These are phyloP conservation scores for Epichloe sibirici DNA, from an alignment of 2,329 filamentous ascomycete species.

Conservation along the genomic window DNA sequence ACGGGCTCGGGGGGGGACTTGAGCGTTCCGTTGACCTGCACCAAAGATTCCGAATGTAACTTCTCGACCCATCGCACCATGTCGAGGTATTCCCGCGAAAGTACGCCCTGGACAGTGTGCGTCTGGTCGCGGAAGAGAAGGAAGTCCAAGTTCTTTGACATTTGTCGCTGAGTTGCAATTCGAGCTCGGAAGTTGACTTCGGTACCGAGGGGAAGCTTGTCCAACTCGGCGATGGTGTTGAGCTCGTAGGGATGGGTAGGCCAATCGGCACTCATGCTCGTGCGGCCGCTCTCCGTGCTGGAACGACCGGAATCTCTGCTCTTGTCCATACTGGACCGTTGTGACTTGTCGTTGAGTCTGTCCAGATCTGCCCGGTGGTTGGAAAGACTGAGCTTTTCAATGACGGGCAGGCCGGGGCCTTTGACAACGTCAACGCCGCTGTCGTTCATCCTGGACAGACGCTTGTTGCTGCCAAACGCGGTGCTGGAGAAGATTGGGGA, in stretches of 20 bases:
- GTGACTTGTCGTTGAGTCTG: conserved; percentile 7
- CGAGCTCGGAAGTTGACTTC: conserved; percentile 30
- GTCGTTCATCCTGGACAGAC: conserved; percentile 19
- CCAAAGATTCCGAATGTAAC: conserved; percentile 63
- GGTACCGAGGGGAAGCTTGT: conserved; percentile 23
- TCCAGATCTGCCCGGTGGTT: conserved; percentile 10
- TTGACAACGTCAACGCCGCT: conserved; percentile 19
- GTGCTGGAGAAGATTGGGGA: conserved; percentile 1
- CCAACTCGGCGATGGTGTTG: conserved; percentile 26
- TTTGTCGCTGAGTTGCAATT: conserved; percentile 54
- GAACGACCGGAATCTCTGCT: conserved; percentile 13
- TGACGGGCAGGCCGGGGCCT: conserved; percentile 18
- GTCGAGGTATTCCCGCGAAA: conserved; percentile 43
- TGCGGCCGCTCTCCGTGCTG: conserved; percentile 24
- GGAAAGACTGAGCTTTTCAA: conserved; percentile 16
- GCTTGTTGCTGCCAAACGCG: conserved; percentile 11
- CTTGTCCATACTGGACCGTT: conserved; percentile 15
- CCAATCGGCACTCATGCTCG: conserved; percentile 25
- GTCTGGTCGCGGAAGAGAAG: conserved; percentile 77
- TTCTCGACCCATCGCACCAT: conserved; percentile 86
- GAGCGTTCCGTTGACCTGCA: conserved; percentile 62
- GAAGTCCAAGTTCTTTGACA: conserved; percentile 76
- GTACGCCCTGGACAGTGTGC: conserved; percentile 71
- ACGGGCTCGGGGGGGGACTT: conserved; percentile 64
- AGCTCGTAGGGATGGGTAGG: conserved; percentile 27